Percentiles rank a stretch among this genome's conserved stretches.
These are phyloP conservation scores for Ceratobasidium sp. DNA, from an alignment of 1,284 basidiomycete species.

Conservation along the genomic window DNA sequence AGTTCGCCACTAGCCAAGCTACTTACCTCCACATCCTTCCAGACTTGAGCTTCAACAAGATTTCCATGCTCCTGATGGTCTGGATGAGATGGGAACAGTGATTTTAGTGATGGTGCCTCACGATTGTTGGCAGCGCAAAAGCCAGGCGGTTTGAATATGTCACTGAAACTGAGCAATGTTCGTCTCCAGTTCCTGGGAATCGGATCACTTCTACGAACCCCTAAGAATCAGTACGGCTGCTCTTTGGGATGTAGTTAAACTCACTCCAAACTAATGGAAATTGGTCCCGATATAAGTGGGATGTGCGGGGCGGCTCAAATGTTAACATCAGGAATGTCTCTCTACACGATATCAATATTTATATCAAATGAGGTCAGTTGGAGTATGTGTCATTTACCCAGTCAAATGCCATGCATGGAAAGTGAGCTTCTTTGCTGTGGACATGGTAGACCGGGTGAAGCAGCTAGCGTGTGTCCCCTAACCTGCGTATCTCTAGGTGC, in stretches of 20 bases:
- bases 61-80: not conserved
- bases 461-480: no score
- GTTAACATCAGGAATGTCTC: not conserved
- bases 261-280: constrained; percentile 29
- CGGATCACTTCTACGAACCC: not conserved
- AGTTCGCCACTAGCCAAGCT: not conserved
- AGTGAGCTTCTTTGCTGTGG: no score
- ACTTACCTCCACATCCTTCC: constrained; percentile 15
- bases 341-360: no score
- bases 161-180: not conserved
- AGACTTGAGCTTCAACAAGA: not conserved
- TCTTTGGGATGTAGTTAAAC: not conserved
- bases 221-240: not conserved
- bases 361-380: no score
- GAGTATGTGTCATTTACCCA: no score
- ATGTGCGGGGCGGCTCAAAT: not conserved
- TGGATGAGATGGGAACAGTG: not conserved
- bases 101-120: not conserved
- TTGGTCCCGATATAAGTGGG: not conserved
- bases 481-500: no score
- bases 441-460: no score
- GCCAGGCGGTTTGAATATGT: not conserved
- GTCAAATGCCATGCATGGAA: no score
- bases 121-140: not conserved
- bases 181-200: not conserved